A percentile compares a stretch with the other conserved stretches of the same genome.
Evolutionary conservation across 305 asterid genomes (phyloP).

Genomic region (Solanum aculeatissimum): DNA sequence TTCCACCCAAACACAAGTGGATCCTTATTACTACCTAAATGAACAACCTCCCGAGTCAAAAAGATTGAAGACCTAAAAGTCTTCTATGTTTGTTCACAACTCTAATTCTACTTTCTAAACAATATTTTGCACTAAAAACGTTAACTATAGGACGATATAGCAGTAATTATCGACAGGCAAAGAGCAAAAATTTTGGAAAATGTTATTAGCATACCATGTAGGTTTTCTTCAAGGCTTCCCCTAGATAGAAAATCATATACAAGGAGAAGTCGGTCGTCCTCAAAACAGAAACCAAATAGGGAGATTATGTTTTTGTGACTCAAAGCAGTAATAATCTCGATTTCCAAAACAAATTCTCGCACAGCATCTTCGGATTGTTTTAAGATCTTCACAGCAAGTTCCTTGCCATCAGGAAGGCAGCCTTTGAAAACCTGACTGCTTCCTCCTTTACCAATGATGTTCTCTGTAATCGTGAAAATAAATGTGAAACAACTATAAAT

Average conservation of each 20-base stretch:
- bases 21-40: slow-evolving; percentile 48
- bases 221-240: slow-evolving; percentile 98
- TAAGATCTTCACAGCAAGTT: slow-evolving; percentile 86
- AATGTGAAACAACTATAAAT: neutral
- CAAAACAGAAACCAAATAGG: slow-evolving; percentile 85
- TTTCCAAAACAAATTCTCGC: slow-evolving; percentile 70
- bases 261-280: slow-evolving; percentile 58
- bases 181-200: neutral
- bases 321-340: slow-evolving; percentile 74
- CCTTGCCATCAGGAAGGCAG: slow-evolving; percentile 75
- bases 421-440: slow-evolving; percentile 87
- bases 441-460: slow-evolving; percentile 91
- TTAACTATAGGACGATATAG: neutral
- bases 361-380: slow-evolving; percentile 63
- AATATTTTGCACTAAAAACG: neutral
- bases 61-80: neutral
- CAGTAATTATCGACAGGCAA: neutral
- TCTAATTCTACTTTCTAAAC: neutral
- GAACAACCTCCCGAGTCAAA: neutral
- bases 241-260: slow-evolving; percentile 78
- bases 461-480: slow-evolving; percentile 35
- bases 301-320: slow-evolving; percentile 87
- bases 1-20: slow-evolving; percentile 51
- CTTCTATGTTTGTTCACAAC: neutral
- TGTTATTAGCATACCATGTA: slow-evolving; percentile 47